Evolutionary conservation across 176 grass and related monocot genomes (phyloP).

Genomic region (Musa beccarii): DNA sequence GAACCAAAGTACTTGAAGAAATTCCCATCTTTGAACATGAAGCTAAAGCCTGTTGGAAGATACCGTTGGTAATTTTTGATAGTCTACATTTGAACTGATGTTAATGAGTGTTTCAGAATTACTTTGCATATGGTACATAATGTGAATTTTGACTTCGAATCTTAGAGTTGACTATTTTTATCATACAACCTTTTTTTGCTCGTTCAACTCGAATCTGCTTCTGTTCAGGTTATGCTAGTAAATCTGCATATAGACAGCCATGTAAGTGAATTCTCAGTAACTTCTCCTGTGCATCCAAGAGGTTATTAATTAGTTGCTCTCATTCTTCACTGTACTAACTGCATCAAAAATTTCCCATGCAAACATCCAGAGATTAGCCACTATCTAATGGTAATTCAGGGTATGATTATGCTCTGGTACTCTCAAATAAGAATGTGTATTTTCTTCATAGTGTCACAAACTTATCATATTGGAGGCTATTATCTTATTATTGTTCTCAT

Average conservation of each 20-base stretch:
- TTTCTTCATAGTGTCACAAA: neutral
- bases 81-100: neutral
- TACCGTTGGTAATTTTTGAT: constrained; percentile 5
- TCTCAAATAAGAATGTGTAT: neutral
- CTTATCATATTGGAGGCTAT: neutral
- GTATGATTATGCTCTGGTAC: neutral
- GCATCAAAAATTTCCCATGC: neutral
- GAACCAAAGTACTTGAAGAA: neutral
- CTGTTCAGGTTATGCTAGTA: neutral
- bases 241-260: neutral
- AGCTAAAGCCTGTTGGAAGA: neutral
- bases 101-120: neutral
- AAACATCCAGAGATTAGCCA: neutral
- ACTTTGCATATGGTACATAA: neutral
- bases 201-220: neutral
- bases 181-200: neutral
- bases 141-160: constrained; percentile 6
- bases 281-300: neutral
- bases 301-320: neutral
- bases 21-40: neutral
- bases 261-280: neutral
- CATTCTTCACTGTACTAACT: neutral
- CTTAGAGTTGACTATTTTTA: neutral
- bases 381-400: neutral
- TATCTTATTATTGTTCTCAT: neutral